These are phyloP conservation scores for Trichoderma gracile DNA, from an alignment of 2,329 filamentous ascomycete genomes.

Conservation along the genomic window DNA sequence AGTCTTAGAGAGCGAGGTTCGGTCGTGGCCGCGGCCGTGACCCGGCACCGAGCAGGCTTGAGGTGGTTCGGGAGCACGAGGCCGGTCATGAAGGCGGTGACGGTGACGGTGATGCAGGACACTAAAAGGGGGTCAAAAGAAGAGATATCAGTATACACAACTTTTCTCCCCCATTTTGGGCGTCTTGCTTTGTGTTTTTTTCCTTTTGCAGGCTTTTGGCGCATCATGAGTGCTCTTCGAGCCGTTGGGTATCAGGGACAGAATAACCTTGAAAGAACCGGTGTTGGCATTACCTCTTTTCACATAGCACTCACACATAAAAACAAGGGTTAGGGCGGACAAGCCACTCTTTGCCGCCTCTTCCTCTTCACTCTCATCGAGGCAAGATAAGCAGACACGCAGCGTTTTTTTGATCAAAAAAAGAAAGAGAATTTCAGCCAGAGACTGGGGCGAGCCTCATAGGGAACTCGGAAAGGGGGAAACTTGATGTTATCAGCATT, in stretches of 20 bases:
- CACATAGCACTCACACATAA: neutral
- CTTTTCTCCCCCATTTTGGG: neutral
- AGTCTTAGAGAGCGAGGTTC: conserved; percentile 32
- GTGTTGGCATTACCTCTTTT: neutral
- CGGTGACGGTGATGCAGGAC: neutral
- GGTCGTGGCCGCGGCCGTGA: conserved; percentile 7
- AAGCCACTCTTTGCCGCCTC: conserved; percentile 5
- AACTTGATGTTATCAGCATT: conserved; percentile 16
- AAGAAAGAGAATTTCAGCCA: neutral
- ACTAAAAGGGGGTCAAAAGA: neutral
- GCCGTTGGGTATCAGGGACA: conserved; percentile 21
- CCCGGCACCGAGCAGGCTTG: conserved; percentile 22
- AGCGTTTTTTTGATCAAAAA: conserved; percentile 1
- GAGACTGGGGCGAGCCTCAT: conserved; percentile 13
- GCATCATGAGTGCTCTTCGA: conserved; percentile 23
- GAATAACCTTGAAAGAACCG: neutral
- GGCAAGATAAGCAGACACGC: conserved; percentile 13
- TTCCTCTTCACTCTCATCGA: neutral
- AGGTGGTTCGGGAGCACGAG: conserved; percentile 9
- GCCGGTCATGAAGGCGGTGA: conserved; percentile 13
- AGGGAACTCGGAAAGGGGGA: neutral
- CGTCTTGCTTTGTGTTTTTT: conserved; percentile 17
- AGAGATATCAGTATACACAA: neutral
- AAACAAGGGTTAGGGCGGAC: neutral
- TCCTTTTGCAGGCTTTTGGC: conserved; percentile 4